Conservation (phyloP, 2,329 filamentous ascomycete species). For the Aureobasidium subglaciale region DNA sequence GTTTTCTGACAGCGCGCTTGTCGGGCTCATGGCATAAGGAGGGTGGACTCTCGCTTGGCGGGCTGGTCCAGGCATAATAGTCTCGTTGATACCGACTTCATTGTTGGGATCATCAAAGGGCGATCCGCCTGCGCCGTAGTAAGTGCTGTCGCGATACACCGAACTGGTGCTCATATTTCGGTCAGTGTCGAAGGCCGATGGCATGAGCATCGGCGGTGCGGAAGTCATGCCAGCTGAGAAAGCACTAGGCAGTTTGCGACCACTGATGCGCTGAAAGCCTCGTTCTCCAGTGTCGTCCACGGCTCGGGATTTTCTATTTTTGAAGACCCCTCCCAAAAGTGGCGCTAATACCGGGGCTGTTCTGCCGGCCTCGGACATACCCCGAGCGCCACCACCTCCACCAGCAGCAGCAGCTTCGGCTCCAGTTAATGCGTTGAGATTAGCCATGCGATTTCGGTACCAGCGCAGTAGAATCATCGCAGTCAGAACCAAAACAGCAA, state of each 20-base stretch:
- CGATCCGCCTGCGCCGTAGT: slow-evolving; percentile 34
- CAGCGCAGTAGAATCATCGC: slow-evolving; percentile 48
- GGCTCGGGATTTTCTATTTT: slow-evolving; percentile 11
- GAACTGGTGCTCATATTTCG: slow-evolving; percentile 30
- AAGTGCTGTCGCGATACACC: slow-evolving; percentile 40
- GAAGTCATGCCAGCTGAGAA: slow-evolving; percentile 41
- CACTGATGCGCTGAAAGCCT: slow-evolving; percentile 41
- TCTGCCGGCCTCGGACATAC: slow-evolving; percentile 35
- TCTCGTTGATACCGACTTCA: slow-evolving; percentile 14
- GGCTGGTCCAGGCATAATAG: slow-evolving; percentile 28
- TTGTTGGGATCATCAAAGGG: slow-evolving; percentile 16
- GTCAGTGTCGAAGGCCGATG: slow-evolving; percentile 19
- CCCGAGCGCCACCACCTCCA: slow-evolving; percentile 21
- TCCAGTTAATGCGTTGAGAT: slow-evolving; percentile 26
- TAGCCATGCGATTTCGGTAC: slow-evolving; percentile 36
- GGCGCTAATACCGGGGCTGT: slow-evolving; percentile 28
- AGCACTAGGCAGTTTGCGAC: slow-evolving; percentile 42
- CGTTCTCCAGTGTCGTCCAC: slow-evolving; percentile 26
- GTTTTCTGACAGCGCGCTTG: slow-evolving; percentile 14
- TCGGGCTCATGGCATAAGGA: slow-evolving; percentile 23
- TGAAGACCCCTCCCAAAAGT: slow-evolving; percentile 16
- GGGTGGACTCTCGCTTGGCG: slow-evolving; percentile 27
- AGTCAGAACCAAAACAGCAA: slow-evolving; percentile 44
- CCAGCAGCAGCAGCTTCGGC: slow-evolving; percentile 17
- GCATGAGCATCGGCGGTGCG: slow-evolving; percentile 21